These are phyloP conservation scores for Pleurozium schreberi DNA, from an alignment of 225 moss, liverwort and hornwort genomes.

Conservation along the genomic window DNA sequence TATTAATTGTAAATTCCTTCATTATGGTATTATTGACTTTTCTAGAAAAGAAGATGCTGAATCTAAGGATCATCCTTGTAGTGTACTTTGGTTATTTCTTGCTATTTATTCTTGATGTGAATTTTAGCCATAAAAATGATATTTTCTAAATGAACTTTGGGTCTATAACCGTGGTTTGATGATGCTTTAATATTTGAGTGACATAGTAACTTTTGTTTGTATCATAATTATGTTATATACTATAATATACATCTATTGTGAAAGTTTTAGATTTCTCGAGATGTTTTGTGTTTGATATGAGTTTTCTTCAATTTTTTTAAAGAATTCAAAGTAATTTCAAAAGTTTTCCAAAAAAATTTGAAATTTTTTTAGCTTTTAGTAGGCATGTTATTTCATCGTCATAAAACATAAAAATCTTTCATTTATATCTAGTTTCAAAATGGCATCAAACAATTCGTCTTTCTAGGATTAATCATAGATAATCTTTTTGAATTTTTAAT, in stretches of 20 bases:
- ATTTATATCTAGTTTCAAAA: background rate
- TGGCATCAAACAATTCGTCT: background rate
- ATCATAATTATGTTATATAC: background rate
- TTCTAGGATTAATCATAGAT: background rate
- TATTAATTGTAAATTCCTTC: background rate
- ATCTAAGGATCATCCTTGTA: background rate
- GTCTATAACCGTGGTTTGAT: background rate
- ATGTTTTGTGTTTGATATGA: background rate
- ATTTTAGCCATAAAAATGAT: background rate
- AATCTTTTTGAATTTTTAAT: background rate
- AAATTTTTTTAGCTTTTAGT: background rate
- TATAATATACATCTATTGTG: background rate
- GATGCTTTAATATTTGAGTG: background rate
- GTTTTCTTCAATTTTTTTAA: background rate
- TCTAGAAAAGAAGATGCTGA: background rate
- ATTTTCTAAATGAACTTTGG: background rate
- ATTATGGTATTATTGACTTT: background rate
- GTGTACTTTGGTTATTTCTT: background rate
- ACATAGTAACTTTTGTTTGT: background rate
- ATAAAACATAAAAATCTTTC: background rate
- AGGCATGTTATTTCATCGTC: background rate
- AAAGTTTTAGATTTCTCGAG: background rate
- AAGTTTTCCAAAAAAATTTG: too few species aligned
- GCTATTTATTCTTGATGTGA: background rate
- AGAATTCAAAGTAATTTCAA: background rate